Evolutionary conservation across 106 monocot genomes (phyloP).

Genomic region (Chionographis japonica): DNA sequence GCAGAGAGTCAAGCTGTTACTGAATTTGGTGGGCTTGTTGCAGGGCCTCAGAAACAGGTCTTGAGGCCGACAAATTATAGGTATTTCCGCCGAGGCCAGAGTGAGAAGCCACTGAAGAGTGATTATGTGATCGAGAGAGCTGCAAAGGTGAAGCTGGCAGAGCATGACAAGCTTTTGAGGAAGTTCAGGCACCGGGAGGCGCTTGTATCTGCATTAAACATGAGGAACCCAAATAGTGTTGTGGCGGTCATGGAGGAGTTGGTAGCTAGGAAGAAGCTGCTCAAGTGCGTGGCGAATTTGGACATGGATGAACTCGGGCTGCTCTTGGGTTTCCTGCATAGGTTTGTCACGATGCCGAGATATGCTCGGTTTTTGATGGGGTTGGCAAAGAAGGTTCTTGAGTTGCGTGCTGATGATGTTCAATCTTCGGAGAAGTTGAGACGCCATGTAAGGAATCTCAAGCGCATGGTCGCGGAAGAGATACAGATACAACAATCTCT

Average conservation of each 20-base stretch:
- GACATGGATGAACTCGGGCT: conserved; percentile 60
- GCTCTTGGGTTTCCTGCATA: conserved; percentile 65
- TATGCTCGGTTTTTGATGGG: conserved; percentile 84
- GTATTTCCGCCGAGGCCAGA: conserved; percentile 75
- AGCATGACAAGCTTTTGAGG: conserved; percentile 77
- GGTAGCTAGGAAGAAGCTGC: conserved; percentile 82
- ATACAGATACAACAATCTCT: conserved; percentile 64
- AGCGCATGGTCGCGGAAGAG: conserved; percentile 66
- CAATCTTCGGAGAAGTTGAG: conserved; percentile 42
- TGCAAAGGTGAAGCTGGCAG: conserved; percentile 52
- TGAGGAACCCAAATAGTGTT: conserved; percentile 36
- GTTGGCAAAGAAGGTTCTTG: conserved; percentile 63
- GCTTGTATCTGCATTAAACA: conserved; percentile 50
- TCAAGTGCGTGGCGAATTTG: conserved; percentile 62
- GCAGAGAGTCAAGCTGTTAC: conserved; percentile 1
- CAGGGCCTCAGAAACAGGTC: conserved; percentile 20
- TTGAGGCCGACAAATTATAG: conserved; percentile 36
- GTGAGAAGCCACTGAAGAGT: conserved; percentile 48
- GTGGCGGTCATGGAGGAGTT: conserved; percentile 86
- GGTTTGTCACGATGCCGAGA: conserved; percentile 57
- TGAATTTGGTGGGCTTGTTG: conserved; percentile 17
- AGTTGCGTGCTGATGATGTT: conserved; percentile 64
- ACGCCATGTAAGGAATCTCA: conserved; percentile 53
- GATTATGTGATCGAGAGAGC: conserved; percentile 56
- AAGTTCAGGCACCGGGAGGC: conserved; percentile 88